Percentiles rank a stretch among this genome's conserved stretches.
Evolutionary conservation across 2,329 filamentous ascomycete species (phyloP).

Genomic region (Ophiostoma himal-ulmi): DNA sequence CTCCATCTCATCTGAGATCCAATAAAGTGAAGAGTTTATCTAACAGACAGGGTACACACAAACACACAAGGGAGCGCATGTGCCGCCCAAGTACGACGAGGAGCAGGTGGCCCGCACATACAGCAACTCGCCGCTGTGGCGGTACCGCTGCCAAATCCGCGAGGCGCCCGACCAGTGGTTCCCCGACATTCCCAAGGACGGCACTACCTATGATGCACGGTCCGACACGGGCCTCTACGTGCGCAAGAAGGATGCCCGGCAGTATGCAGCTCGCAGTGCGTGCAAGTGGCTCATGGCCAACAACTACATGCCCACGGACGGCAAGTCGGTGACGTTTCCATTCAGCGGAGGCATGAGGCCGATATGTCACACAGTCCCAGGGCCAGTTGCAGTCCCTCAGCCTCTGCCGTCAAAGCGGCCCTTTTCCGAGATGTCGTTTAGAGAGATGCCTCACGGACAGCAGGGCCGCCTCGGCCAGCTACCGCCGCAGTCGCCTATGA

Average conservation of each 20-base stretch:
- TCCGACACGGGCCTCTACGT: constrained; percentile 33
- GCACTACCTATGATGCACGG: constrained; percentile 30
- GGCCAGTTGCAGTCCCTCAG: not conserved
- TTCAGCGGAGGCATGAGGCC: not conserved
- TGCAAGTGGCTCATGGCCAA: constrained; percentile 37
- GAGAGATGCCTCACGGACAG: not conserved
- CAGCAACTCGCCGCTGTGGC: constrained; percentile 27
- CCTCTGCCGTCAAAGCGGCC: not conserved
- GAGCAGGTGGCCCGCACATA: constrained; percentile 20
- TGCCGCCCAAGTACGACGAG: constrained; percentile 27
- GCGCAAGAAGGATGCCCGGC: constrained; percentile 50
- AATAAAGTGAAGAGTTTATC: not conserved
- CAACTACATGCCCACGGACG: constrained; percentile 30
- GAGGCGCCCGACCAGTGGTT: constrained; percentile 29
- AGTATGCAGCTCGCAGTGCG: constrained; percentile 47
- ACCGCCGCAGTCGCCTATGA: not conserved
- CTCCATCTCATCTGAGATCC: not conserved
- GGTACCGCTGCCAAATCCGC: constrained; percentile 28
- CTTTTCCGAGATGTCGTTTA: not conserved
- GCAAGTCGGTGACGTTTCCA: constrained; percentile 25
- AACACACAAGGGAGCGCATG: constrained; percentile 22
- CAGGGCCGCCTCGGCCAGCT: not conserved
- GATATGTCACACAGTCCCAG: not conserved
- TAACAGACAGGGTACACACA: constrained; percentile 31
- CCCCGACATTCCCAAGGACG: constrained; percentile 23